Evolutionary conservation across 495 filamentous ascomycete genomes (phyloP), one percentile per base, ranked within the genome.

Genomic region (Saxispiralis lemnorum): DNA sequence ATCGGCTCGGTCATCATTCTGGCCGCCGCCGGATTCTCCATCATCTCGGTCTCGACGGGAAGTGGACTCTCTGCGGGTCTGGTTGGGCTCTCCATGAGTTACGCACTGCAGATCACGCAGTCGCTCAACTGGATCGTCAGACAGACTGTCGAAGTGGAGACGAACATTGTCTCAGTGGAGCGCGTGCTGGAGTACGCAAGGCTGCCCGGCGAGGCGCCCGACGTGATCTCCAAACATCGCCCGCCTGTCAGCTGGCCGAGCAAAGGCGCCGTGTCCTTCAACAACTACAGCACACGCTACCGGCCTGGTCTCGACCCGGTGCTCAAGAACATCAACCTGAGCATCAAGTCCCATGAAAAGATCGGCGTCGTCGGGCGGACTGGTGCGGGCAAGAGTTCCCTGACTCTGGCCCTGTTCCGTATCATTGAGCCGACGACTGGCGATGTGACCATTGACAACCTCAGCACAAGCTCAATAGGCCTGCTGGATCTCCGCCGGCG

Each of bases 61-160:
- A 79, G 67, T 56, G 57, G 59, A 1, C 57, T 93, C 39, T 78
- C 75, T 7, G 65, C 77, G 13, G 92, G 92, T 39, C 67, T 76
- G 66, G 92, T 95, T 39, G 92, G 92, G 66, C 66, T 99, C 58
- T 73, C 84, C 45, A 89, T 99, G 86, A 92, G 86, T 32, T 94
- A 96, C 60, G 89, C 86, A 38, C 69, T 99, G 48, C 83, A 94
- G 64, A 96, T 96, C 56, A 99, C 92, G 15, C 81, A 84, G 56
- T 92, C 87, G n/a, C 68, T 99, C 48, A 99, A 99, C 66, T 99
- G 89, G 89, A 95, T 99, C 54, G 92, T 99, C 36, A 80, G 92
- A 42, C 92, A 99, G 65, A 94, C 89, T 3, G 92, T 99, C 13
- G 92, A 99, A 63, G 92, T 96, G 24, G 92, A 99, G 68, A 96